A percentile compares a stretch with the other conserved stretches of the same genome.
These are phyloP conservation scores for Capsicum chinense DNA, from an alignment of 257 asterid species.

Conservation along the genomic window DNA sequence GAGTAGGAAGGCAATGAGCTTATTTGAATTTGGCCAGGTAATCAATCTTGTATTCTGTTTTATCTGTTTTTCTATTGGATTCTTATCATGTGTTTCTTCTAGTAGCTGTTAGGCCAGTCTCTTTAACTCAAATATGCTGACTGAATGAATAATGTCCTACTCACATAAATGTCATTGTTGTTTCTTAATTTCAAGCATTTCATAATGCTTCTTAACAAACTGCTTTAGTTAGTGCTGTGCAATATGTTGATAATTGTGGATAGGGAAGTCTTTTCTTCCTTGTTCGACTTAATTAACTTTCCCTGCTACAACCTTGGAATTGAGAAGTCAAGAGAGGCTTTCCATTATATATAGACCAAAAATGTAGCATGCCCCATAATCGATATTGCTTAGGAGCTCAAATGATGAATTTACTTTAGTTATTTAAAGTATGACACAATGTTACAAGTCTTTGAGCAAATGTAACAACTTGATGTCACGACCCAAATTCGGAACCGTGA, in stretches of 20 bases:
- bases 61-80: not conserved
- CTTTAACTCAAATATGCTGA: not conserved
- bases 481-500: too few species aligned
- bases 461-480: not conserved
- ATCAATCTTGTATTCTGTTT: slow-evolving; percentile 2
- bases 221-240: not conserved
- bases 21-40: slow-evolving; percentile 94
- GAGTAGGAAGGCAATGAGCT: slow-evolving; percentile 74
- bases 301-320: not conserved
- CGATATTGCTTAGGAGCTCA: not conserved
- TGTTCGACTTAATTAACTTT: not conserved
- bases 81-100: slow-evolving; percentile 18
- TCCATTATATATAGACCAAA: not conserved
- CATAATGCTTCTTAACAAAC: not conserved
- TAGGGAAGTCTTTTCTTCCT: not conserved
- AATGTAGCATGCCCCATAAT: not conserved
- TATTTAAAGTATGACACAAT: not conserved
- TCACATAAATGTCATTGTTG: not conserved
- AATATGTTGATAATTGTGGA: not conserved
- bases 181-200: not conserved
- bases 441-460: not conserved
- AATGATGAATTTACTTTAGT: not conserved
- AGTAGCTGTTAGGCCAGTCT: not conserved
- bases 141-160: not conserved
- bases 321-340: not conserved